A percentile compares a stretch with the other conserved stretches of the same genome.
These are phyloP conservation scores for Aspergillus candidus DNA, from an alignment of 2,329 filamentous ascomycete species.

Conservation along the genomic window DNA sequence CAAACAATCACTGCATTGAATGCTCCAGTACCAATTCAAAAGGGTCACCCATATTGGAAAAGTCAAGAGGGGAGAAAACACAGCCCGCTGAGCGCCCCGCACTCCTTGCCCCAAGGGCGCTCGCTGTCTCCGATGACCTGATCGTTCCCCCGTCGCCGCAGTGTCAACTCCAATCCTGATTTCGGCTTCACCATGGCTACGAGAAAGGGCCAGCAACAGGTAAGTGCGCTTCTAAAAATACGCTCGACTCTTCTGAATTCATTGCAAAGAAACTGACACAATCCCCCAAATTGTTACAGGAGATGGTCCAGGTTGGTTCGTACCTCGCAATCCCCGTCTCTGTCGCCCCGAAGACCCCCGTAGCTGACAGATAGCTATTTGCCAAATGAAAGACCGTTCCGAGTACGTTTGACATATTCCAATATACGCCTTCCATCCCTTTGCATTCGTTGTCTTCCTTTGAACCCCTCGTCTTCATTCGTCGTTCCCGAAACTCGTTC, in stretches of 20 bases:
- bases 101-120: slow-evolving; percentile 2
- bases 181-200: slow-evolving; percentile 27
- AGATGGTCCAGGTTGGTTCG: slow-evolving; percentile 99
- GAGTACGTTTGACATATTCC: slow-evolving; percentile 25
- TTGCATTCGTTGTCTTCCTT: slow-evolving; percentile 7
- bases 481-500: neutral
- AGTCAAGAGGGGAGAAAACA: slow-evolving; percentile 12
- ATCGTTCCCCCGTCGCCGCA: slow-evolving; percentile 16
- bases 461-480: neutral
- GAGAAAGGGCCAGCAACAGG: slow-evolving; percentile 63
- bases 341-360: slow-evolving; percentile 7
- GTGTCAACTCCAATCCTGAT: slow-evolving; percentile 11
- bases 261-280: slow-evolving; percentile 9
- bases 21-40: too few relatives aligned
- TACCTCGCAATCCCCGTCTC: slow-evolving; percentile 31
- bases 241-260: neutral
- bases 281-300: slow-evolving; percentile 47
- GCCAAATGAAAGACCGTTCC: slow-evolving; percentile 30
- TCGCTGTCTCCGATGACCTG: slow-evolving; percentile 10
- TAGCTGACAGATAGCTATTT: slow-evolving; percentile 17
- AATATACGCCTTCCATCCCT: too few relatives aligned
- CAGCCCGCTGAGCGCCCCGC: slow-evolving; percentile 10
- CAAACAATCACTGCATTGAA: too few relatives aligned
- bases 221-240: slow-evolving; percentile 35
- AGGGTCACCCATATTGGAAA: neutral